Percentiles rank a stretch among this genome's conserved stretches.
Conservation (phyloP, 2,329 filamentous ascomycete species). For the Calonectria leucothoes region DNA sequence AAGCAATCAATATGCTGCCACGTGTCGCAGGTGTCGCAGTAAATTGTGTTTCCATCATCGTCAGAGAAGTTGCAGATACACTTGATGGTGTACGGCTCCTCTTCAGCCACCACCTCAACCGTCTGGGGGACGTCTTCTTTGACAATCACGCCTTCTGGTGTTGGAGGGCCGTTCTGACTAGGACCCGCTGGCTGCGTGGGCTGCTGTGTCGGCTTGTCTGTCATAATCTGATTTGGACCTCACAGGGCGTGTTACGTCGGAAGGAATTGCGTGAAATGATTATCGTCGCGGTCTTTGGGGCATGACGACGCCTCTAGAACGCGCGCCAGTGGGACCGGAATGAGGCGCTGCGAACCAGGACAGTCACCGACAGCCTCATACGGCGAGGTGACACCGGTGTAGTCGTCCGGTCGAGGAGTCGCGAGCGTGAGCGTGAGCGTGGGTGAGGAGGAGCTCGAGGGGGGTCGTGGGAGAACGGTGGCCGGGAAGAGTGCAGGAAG, state of each 20-base stretch:
- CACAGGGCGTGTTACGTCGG: conserved; percentile 51
- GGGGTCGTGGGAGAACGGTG: conserved; percentile 24
- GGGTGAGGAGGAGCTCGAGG: conserved; percentile 28
- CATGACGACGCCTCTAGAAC: conserved; percentile 68
- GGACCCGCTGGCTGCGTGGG: conserved; percentile 67
- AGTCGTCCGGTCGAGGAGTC: conserved; percentile 26
- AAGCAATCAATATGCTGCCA: conserved; percentile 99
- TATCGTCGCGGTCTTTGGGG: conserved; percentile 65
- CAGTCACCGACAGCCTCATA: conserved; percentile 37
- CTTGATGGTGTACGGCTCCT: conserved; percentile 94
- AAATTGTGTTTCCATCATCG: conserved; percentile 97
- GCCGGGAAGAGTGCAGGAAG: conserved; percentile 34
- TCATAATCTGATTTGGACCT: conserved; percentile 69
- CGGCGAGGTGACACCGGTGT: conserved; percentile 22
- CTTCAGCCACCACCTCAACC: conserved; percentile 67
- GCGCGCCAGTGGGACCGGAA: conserved; percentile 48
- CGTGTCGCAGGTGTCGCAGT: conserved; percentile 94
- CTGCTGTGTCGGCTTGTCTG: conserved; percentile 66
- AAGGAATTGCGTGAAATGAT: conserved; percentile 54
- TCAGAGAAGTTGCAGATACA: conserved; percentile 95
- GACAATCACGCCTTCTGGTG: conserved; percentile 44
- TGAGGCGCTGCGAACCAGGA: conserved; percentile 33
- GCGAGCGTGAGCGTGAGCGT: conserved; percentile 31
- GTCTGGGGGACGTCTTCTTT: conserved; percentile 57
- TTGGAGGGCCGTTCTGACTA: conserved; percentile 61